A percentile compares a stretch with the other conserved stretches of the same genome.
These are phyloP conservation scores for Erysimum pusillum DNA, from an alignment of 441 rosid genomes.

Conservation along the genomic window DNA sequence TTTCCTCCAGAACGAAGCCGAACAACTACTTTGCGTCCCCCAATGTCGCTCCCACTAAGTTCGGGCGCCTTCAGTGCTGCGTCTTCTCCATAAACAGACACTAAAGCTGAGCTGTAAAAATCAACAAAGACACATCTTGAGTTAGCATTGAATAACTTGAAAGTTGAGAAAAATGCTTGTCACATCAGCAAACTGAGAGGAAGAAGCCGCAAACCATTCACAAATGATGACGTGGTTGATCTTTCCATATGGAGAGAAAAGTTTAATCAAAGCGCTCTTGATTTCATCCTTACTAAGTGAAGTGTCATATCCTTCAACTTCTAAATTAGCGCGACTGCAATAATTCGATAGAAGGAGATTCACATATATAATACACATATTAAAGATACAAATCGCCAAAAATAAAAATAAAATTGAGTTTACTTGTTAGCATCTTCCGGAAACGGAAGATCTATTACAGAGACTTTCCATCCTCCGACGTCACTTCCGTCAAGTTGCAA, in stretches of 20 bases:
- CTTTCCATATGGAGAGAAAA: not conserved
- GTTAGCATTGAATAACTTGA: not conserved
- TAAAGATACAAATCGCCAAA: not conserved
- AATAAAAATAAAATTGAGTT: not conserved
- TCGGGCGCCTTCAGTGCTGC: not conserved
- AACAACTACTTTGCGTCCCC: not conserved
- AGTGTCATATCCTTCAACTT: not conserved
- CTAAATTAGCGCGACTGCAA: not conserved
- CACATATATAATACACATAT: not conserved
- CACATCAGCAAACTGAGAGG: too few relatives aligned
- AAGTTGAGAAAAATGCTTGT: not conserved
- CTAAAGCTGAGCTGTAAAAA: not conserved
- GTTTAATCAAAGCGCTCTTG: not conserved
- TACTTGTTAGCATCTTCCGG: not conserved
- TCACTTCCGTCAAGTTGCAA: not conserved
- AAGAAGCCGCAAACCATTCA: not conserved
- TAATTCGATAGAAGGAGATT: not conserved
- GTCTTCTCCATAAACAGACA: not conserved
- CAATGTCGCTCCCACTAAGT: not conserved
- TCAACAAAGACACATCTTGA: not conserved
- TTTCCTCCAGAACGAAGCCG: rapidly evolving
- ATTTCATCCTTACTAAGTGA: not conserved
- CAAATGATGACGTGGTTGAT: rapidly evolving
- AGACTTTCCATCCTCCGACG: not conserved
- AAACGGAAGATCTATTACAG: not conserved